These are phyloP conservation scores for Elongisporangium senticosum DNA, from an alignment of 352 stramenopile genomes.

Conservation along the genomic window DNA sequence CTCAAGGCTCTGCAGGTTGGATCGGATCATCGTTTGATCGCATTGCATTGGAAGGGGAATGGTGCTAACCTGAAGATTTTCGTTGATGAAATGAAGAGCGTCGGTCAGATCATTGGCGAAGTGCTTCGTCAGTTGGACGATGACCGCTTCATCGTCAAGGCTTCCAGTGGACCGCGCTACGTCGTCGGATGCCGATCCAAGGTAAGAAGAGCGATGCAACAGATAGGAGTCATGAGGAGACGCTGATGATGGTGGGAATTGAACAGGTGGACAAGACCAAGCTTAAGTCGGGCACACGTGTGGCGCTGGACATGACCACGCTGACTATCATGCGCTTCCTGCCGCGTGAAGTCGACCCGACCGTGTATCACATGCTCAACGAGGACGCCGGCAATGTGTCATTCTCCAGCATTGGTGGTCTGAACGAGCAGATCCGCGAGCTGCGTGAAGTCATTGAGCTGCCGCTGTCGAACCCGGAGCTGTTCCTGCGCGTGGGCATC, in stretches of 20 bases:
- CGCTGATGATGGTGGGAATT: background rate
- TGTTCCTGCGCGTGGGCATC: conserved; percentile 98
- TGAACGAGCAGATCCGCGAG: conserved; percentile 99
- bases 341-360: conserved; percentile 98
- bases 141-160: conserved; percentile 99
- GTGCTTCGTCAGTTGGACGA: conserved; percentile 97
- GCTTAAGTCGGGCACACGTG: conserved; percentile 95
- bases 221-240: background rate
- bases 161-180: conserved; percentile 96
- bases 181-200: conserved; percentile 97
- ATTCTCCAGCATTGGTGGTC: conserved; percentile 97
- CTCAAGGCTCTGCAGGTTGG: conserved; percentile 90
- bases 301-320: conserved; percentile 99
- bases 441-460: conserved; percentile 97
- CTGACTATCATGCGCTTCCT: conserved; percentile 99
- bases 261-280: conserved; percentile 88
- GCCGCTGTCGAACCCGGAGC: conserved; percentile 98
- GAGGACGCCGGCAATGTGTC: conserved; percentile 96
- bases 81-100: conserved; percentile 72
- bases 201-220: background rate
- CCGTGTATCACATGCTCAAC: conserved; percentile 99
- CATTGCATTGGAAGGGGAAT: conserved; percentile 5
- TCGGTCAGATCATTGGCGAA: conserved; percentile 99
- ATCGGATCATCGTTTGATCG: background rate
- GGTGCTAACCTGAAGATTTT: background rate